Percentiles rank a stretch among this genome's conserved stretches.
phyloP scores from a whole-genome alignment of 2,329 filamentous ascomycete species.

The Colletotrichum tropicicola region DNA sequence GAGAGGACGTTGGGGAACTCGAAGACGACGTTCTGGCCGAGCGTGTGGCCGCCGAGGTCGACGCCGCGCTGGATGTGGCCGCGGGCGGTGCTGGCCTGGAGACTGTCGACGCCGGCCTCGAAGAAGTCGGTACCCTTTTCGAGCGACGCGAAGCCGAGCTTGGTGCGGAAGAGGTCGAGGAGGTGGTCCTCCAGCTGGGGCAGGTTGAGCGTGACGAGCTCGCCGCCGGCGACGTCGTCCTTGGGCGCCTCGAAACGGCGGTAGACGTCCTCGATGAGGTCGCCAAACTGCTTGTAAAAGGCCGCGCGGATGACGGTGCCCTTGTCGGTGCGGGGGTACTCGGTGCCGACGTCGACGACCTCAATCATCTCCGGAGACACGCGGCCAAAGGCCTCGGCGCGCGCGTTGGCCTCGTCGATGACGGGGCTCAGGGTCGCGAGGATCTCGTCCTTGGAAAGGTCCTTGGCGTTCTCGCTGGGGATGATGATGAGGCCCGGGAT shows the following conservation, averaged over 20 bases:
- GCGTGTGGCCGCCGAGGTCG: slow-evolving; percentile 40
- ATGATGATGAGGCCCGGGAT: slow-evolving; percentile 64
- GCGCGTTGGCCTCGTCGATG: slow-evolving; percentile 59
- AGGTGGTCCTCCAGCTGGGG: slow-evolving; percentile 38
- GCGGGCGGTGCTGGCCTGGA: slow-evolving; percentile 55
- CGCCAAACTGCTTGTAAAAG: slow-evolving; percentile 53
- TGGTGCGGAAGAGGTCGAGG: slow-evolving; percentile 34
- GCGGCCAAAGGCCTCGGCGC: slow-evolving; percentile 59
- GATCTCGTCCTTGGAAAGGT: slow-evolving; percentile 53
- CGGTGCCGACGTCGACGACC: slow-evolving; percentile 51
- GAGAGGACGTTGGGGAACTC: slow-evolving; percentile 47
- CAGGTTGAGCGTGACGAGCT: slow-evolving; percentile 17
- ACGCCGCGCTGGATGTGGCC: slow-evolving; percentile 49
- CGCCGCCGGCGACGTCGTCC: slow-evolving; percentile 2
- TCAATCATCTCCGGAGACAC: slow-evolving; percentile 63
- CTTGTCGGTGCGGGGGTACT: slow-evolving; percentile 60
- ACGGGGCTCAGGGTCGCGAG: slow-evolving; percentile 58
- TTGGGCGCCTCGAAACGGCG: slow-evolving; percentile 29
- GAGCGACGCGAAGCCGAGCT: slow-evolving; percentile 39
- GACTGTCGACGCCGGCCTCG: slow-evolving; percentile 53
- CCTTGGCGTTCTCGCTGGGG: slow-evolving; percentile 51
- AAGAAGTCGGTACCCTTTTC: slow-evolving; percentile 49
- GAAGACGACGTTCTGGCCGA: slow-evolving; percentile 50
- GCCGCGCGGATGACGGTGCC: slow-evolving; percentile 56
- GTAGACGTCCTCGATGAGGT: slow-evolving; percentile 49